A percentile compares a stretch with the other conserved stretches of the same genome.
Conservation (phyloP, 805 yeast genomes). For the Osmozyma mogii region DNA sequence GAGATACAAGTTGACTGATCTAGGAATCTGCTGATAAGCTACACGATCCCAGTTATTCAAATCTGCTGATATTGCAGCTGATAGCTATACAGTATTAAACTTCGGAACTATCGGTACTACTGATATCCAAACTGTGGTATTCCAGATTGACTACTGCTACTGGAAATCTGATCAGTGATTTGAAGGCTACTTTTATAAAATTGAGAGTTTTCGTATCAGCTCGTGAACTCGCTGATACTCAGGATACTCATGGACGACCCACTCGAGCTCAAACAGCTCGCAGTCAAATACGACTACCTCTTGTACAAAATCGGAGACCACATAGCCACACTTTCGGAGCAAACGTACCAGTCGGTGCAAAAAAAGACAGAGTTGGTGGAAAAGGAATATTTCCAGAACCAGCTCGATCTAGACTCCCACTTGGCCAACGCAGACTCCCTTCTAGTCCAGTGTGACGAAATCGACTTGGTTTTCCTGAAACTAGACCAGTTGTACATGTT, state of each 20-base stretch:
- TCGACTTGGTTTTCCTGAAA: conserved; percentile 47
- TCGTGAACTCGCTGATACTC: too few species aligned
- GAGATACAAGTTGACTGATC: too few species aligned
- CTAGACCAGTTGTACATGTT: conserved; percentile 40
- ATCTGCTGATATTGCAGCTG: too few species aligned
- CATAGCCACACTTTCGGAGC: conserved; percentile 39
- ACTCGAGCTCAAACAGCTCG: conserved; percentile 49
- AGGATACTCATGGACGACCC: conserved; percentile 60
- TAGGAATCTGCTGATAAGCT: too few species aligned
- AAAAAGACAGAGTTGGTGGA: conserved; percentile 24
- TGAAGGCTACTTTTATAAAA: too few species aligned
- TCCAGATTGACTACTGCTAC: too few species aligned
- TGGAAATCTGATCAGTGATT: too few species aligned
- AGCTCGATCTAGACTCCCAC: conserved; percentile 28
- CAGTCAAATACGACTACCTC: conserved; percentile 58
- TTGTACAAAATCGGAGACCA: conserved; percentile 54
- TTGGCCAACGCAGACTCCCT: conserved; percentile 32
- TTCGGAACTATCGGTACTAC: too few species aligned
- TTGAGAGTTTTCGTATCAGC: too few species aligned
- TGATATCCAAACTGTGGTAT: too few species aligned
- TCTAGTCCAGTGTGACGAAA: conserved; percentile 37
- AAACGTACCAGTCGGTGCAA: conserved; percentile 22
- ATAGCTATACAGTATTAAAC: too few species aligned
- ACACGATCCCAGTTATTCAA: too few species aligned
- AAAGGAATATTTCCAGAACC: conserved; percentile 13